phyloP scores from a whole-genome alignment of 2,329 filamentous ascomycete genomes.

The Pseudocercospora musae region DNA sequence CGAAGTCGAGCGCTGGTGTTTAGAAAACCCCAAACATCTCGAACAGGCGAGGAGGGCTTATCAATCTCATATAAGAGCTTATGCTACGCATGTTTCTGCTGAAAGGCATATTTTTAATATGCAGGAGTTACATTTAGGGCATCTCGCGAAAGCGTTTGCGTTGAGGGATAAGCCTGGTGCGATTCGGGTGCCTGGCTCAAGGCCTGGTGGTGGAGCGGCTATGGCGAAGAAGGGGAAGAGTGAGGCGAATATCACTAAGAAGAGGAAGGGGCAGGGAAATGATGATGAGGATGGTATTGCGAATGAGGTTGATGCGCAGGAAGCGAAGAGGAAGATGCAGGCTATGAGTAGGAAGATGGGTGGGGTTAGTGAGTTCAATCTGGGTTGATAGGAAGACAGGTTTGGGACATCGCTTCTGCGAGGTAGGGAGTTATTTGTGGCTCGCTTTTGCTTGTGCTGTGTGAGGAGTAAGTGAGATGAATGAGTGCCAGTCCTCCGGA shows the following conservation, averaged over 20 bases:
- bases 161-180: slow-evolving; percentile 83
- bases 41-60: slow-evolving; percentile 82
- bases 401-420: too few relatives aligned
- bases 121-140: slow-evolving; percentile 83
- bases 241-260: slow-evolving; percentile 35
- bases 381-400: slow-evolving; percentile 41
- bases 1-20: slow-evolving; percentile 62
- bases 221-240: slow-evolving; percentile 40
- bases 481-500: background rate
- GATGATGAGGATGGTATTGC: slow-evolving; percentile 30
- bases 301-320: slow-evolving; percentile 38
- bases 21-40: slow-evolving; percentile 64
- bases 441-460: background rate
- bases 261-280: slow-evolving; percentile 26
- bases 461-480: background rate
- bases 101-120: slow-evolving; percentile 90
- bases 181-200: slow-evolving; percentile 57
- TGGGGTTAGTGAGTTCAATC: slow-evolving; percentile 57
- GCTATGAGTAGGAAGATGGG: slow-evolving; percentile 49
- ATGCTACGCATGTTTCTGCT: slow-evolving; percentile 84
- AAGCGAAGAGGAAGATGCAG: slow-evolving; percentile 51
- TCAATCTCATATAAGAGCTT: slow-evolving; percentile 88
- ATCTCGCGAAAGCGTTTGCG: slow-evolving; percentile 90
- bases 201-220: slow-evolving; percentile 47
- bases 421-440: background rate